phyloP scores from a whole-genome alignment of 2,329 filamentous ascomycete genomes.

The Talaromyces amestolkiae region DNA sequence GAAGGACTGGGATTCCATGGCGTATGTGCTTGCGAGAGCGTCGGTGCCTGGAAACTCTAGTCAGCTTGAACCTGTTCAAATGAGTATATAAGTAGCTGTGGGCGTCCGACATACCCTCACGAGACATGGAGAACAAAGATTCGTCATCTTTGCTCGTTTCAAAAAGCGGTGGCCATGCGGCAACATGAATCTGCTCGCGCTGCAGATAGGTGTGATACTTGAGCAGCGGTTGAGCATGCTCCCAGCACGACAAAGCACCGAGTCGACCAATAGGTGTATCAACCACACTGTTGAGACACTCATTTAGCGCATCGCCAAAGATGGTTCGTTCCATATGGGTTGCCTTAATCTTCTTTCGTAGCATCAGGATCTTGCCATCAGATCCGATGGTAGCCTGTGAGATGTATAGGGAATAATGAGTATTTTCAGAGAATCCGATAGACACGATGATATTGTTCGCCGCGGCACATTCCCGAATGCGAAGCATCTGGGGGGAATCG shows the following conservation, averaged over 20 bases:
- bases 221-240: constrained; percentile 52
- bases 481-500: neutral
- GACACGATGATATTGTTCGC: neutral
- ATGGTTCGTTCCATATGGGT: constrained; percentile 57
- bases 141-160: constrained; percentile 1
- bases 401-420: neutral
- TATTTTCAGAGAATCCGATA: neutral
- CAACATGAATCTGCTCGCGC: constrained; percentile 49
- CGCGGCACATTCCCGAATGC: neutral
- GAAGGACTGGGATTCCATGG: constrained; percentile 46
- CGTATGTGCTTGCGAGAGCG: constrained; percentile 36
- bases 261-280: constrained; percentile 41
- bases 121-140: neutral
- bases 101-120: neutral
- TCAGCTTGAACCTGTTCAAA: neutral
- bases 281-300: constrained; percentile 52
- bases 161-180: constrained; percentile 45
- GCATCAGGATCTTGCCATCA: constrained; percentile 51
- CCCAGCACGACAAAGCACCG: constrained; percentile 52
- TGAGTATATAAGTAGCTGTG: neutral
- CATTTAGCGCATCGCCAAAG: constrained; percentile 55
- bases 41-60: neutral
- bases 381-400: constrained; percentile 23
- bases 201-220: constrained; percentile 49
- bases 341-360: constrained; percentile 57